These are phyloP conservation scores for Baorangia bicolor DNA, from an alignment of 768 basidiomycete genomes.

Conservation along the genomic window DNA sequence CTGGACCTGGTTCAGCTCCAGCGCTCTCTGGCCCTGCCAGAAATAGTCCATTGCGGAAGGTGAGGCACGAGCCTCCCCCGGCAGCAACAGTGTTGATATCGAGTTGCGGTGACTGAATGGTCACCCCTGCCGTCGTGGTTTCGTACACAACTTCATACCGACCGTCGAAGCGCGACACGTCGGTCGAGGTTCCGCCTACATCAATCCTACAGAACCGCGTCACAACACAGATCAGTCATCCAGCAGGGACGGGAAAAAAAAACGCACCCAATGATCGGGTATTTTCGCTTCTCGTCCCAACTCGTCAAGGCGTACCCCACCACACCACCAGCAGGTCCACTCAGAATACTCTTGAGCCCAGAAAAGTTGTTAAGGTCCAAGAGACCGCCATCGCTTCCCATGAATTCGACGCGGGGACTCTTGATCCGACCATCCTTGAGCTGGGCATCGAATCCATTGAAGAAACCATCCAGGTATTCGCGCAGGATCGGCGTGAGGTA, in stretches of 20 bases:
- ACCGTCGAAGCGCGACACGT: slow-evolving; percentile 91
- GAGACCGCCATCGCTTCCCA: slow-evolving; percentile 91
- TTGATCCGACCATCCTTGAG: slow-evolving; percentile 56
- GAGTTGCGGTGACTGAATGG: slow-evolving; percentile 88
- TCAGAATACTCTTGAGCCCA: slow-evolving; percentile 89
- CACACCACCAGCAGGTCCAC: slow-evolving; percentile 93
- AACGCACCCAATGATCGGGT: slow-evolving; percentile 81
- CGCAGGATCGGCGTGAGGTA: slow-evolving; percentile 89
- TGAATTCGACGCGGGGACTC: slow-evolving; percentile 85
- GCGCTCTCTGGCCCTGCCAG: slow-evolving; percentile 90
- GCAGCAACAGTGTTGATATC: slow-evolving; percentile 97
- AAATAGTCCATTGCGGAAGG: slow-evolving; percentile 89
- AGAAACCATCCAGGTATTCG: slow-evolving; percentile 89
- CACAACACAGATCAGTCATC: background rate
- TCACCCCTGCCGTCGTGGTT: slow-evolving; percentile 92
- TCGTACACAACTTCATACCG: slow-evolving; percentile 92
- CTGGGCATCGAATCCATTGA: slow-evolving; percentile 78
- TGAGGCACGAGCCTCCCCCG: slow-evolving; percentile 88
- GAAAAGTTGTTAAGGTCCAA: slow-evolving; percentile 82
- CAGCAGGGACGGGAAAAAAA: background rate
- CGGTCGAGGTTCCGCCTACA: slow-evolving; percentile 94
- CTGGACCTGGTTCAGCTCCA: slow-evolving; percentile 91
- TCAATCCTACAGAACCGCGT: slow-evolving; percentile 55
- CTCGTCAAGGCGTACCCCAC: slow-evolving; percentile 90
- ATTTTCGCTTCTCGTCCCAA: slow-evolving; percentile 71